These are phyloP conservation scores for Rhytidiadelphus loreus DNA, from an alignment of 225 moss, liverwort and hornwort species.

Conservation along the genomic window DNA sequence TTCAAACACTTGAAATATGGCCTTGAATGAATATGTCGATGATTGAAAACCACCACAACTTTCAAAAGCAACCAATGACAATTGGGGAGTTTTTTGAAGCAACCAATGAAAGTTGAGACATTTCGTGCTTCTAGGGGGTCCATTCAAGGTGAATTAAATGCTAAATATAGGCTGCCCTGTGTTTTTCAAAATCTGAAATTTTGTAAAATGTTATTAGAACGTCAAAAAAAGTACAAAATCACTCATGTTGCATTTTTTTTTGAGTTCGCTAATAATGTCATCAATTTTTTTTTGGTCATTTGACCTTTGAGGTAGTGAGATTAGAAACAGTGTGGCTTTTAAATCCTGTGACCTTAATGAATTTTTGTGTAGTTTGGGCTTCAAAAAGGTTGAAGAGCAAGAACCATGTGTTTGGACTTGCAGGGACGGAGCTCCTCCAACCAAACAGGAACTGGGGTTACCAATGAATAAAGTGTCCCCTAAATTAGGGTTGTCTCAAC, in stretches of 20 bases:
- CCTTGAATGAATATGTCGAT: fast-evolving
- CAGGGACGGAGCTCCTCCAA: not conserved
- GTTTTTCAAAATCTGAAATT: not conserved
- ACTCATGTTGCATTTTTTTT: not conserved
- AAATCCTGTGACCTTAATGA: not conserved
- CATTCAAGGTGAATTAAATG: not conserved
- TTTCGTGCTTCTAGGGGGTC: not conserved
- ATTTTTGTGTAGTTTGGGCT: not conserved
- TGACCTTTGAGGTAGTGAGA: too few relatives aligned
- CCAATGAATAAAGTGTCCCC: not conserved
- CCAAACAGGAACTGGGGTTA: not conserved
- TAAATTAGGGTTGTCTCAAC: not conserved
- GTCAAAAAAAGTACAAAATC: not conserved
- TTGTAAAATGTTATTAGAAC: not conserved
- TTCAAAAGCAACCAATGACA: not conserved
- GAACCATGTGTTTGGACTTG: not conserved
- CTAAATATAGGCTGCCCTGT: fast-evolving
- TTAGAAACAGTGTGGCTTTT: not conserved
- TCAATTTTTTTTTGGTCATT: not conserved
- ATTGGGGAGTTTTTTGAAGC: not conserved
- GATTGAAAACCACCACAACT: not conserved
- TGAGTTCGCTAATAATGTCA: not conserved
- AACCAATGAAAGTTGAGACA: not conserved
- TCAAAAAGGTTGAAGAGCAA: not conserved
- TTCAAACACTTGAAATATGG: fast-evolving